Percentiles rank a stretch among this genome's conserved stretches.
Evolutionary conservation across 805 yeast genomes (phyloP).

Genomic region (Wickerhamiella sergipiensis): DNA sequence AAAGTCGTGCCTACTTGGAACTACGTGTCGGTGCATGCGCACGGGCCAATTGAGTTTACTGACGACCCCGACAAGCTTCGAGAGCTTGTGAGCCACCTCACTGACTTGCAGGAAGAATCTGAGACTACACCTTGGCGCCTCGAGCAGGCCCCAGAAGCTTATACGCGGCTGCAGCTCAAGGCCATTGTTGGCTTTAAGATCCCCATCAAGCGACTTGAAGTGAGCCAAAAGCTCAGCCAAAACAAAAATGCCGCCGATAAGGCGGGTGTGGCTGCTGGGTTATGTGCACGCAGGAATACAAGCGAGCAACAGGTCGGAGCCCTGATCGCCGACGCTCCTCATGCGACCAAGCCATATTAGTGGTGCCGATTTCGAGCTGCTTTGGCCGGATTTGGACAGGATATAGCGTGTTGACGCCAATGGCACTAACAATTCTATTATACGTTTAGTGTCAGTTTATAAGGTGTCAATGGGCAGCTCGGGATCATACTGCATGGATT

Average conservation of each 20-base stretch:
- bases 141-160: background rate
- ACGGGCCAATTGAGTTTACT: background rate
- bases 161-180: background rate
- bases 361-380: too few relatives aligned
- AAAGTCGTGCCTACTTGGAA: background rate
- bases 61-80: background rate
- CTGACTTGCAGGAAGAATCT: background rate
- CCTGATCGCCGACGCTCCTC: background rate
- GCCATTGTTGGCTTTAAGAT: background rate
- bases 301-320: background rate
- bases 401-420: too few relatives aligned
- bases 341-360: background rate
- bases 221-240: background rate
- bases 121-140: background rate
- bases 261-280: background rate
- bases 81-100: background rate
- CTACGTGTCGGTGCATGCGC: background rate
- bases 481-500: conserved; percentile 50
- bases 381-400: too few relatives aligned
- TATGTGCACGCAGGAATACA: background rate
- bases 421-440: too few relatives aligned
- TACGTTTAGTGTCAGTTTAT: conserved; percentile 6
- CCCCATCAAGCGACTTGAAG: background rate
- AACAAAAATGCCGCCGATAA: background rate
- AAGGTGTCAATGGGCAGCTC: conserved; percentile 23